These are phyloP conservation scores for Dittrichia graveolens DNA, from an alignment of 129 eudicot genomes.

Conservation along the genomic window DNA sequence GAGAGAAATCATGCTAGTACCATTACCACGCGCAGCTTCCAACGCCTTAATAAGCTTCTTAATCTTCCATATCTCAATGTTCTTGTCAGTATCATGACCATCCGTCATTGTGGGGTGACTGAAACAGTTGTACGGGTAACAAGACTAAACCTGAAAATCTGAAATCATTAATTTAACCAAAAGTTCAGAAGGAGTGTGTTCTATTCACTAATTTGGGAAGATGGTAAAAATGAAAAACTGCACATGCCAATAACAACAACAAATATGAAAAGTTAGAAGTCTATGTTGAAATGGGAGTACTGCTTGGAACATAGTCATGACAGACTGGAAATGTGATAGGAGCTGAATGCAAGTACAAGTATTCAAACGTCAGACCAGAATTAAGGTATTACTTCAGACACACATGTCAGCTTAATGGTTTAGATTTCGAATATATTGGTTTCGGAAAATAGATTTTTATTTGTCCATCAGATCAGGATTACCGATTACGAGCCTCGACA, in stretches of 20 bases:
- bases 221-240: neutral
- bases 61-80: conserved; percentile 47
- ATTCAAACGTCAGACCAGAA: neutral
- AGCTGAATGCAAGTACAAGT: neutral
- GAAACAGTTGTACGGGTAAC: neutral
- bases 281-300: neutral
- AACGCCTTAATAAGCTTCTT: conserved; percentile 45
- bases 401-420: too few species aligned
- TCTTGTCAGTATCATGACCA: conserved; percentile 41
- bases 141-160: conserved; percentile 19
- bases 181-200: neutral
- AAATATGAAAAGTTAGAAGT: neutral
- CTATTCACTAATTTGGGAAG: neutral
- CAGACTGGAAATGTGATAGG: neutral
- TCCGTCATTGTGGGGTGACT: conserved; percentile 30
- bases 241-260: neutral
- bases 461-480: too few species aligned
- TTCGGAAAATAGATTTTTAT: too few species aligned
- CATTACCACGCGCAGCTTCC: conserved; percentile 46
- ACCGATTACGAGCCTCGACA: neutral
- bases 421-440: too few species aligned
- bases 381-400: neutral
- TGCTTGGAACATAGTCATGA: neutral
- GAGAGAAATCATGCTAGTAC: conserved; percentile 50
- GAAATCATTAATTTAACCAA: neutral